phyloP scores from a whole-genome alignment of 2,329 filamentous ascomycete species.

The Rhexocercosporidium sp. region DNA sequence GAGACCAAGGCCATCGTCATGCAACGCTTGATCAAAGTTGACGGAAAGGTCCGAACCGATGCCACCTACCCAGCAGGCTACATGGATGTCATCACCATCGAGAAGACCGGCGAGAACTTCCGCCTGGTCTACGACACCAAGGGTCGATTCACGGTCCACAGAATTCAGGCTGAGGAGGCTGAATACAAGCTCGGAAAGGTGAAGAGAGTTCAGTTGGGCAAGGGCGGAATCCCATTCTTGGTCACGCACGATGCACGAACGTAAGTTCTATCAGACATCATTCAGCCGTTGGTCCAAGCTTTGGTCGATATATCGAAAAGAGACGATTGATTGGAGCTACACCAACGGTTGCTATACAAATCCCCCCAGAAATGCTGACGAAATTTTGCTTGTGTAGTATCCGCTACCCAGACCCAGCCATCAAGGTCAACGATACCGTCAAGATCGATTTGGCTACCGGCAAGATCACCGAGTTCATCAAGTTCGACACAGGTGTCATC shows the following conservation, averaged over 20 bases:
- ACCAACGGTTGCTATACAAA: conserved; percentile 43
- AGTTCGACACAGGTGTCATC: conserved; percentile 97
- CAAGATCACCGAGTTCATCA: conserved; percentile 98
- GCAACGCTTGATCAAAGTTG: conserved; percentile 99
- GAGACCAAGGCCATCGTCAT: conserved; percentile 98
- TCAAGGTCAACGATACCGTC: conserved; percentile 99
- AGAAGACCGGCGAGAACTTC: conserved; percentile 99
- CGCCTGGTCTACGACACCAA: conserved; percentile 99
- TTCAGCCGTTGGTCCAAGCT: conserved; percentile 99
- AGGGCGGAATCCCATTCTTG: conserved; percentile 99
- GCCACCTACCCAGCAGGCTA: conserved; percentile 95
- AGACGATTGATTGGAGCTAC: conserved; percentile 39
- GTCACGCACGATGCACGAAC: conserved; percentile 99
- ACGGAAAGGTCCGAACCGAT: conserved; percentile 99
- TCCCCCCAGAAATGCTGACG: conserved; percentile 41
- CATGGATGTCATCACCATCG: conserved; percentile 99
- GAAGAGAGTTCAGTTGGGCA: conserved; percentile 99
- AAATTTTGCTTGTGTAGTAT: conserved; percentile 66
- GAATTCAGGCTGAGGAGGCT: conserved; percentile 97
- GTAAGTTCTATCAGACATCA: conserved; percentile 98
- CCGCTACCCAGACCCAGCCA: conserved; percentile 96
- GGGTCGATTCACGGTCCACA: conserved; percentile 99
- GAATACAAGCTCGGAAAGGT: conserved; percentile 99
- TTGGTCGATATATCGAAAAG: conserved; percentile 66
- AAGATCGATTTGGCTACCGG: conserved; percentile 97